A percentile compares a stretch with the other conserved stretches of the same genome.
Conservation (phyloP, 306 rosid genomes). For the Inga laurina region DNA sequence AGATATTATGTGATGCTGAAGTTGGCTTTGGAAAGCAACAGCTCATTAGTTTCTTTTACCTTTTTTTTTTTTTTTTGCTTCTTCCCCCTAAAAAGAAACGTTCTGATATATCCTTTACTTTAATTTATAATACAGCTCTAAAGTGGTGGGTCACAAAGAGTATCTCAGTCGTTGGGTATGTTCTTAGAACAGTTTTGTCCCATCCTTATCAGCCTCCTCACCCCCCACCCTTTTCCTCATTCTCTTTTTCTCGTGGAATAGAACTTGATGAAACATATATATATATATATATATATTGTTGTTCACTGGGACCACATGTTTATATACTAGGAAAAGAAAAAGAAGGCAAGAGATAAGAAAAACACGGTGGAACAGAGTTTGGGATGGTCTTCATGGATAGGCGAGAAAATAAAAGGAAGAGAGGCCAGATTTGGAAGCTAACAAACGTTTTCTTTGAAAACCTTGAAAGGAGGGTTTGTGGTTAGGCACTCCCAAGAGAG, state of each 20-base stretch:
- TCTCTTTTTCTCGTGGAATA: neutral
- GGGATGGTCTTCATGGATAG: constrained; percentile 44
- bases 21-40: constrained; percentile 50
- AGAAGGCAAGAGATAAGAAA: neutral
- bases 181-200: constrained; percentile 45
- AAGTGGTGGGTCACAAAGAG: constrained; percentile 45
- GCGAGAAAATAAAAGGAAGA: constrained; percentile 32
- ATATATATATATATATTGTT: neutral
- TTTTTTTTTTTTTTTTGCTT: neutral
- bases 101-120: constrained; percentile 50
- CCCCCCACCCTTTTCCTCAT: neutral
- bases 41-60: constrained; percentile 22
- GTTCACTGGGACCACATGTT: constrained; percentile 14
- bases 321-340: constrained; percentile 13
- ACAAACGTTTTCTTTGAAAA: constrained; percentile 26
- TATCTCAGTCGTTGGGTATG: constrained; percentile 28
- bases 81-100: neutral
- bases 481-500: constrained; percentile 44
- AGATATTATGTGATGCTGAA: constrained; percentile 42
- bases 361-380: constrained; percentile 9
- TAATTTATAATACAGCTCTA: constrained; percentile 37
- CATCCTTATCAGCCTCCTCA: constrained; percentile 1
- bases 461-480: constrained; percentile 44
- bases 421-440: constrained; percentile 40
- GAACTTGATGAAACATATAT: constrained; percentile 1